Evolutionary conservation across 352 stramenopile species (phyloP).

Genomic region (Globisporangium alternatum): DNA sequence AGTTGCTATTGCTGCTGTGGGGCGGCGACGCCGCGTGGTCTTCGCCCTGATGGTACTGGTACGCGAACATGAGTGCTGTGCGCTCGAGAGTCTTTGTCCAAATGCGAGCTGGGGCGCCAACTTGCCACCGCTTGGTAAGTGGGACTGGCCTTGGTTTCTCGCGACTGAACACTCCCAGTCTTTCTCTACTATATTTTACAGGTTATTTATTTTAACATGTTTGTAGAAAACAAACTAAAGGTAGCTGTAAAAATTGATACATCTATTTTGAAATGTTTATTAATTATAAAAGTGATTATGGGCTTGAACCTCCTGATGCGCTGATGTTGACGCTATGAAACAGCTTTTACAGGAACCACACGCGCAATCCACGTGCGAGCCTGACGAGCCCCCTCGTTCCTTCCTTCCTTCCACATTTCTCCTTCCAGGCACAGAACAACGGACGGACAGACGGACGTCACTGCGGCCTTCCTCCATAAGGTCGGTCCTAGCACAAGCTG

Average conservation of each 20-base stretch:
- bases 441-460: no score
- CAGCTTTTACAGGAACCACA: conserved; percentile 1
- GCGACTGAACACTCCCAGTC: not conserved
- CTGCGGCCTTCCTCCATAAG: no score
- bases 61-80: not conserved
- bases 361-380: not conserved
- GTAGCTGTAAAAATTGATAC: not conserved
- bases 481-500: not conserved
- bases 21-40: not conserved
- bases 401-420: not conserved
- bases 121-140: no score
- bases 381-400: not conserved
- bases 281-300: not conserved
- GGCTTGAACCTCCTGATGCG: not conserved
- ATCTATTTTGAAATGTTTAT: not conserved
- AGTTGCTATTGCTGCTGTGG: not conserved
- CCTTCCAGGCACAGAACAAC: no score
- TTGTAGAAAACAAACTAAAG: not conserved
- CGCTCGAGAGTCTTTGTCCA: not conserved
- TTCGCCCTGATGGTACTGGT: not conserved
- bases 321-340: not conserved
- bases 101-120: not conserved
- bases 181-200: not conserved
- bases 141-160: not conserved
- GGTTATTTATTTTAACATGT: not conserved